phyloP scores from a whole-genome alignment of 2,329 filamentous ascomycete genomes.

The Rhynchosporium secalis region DNA sequence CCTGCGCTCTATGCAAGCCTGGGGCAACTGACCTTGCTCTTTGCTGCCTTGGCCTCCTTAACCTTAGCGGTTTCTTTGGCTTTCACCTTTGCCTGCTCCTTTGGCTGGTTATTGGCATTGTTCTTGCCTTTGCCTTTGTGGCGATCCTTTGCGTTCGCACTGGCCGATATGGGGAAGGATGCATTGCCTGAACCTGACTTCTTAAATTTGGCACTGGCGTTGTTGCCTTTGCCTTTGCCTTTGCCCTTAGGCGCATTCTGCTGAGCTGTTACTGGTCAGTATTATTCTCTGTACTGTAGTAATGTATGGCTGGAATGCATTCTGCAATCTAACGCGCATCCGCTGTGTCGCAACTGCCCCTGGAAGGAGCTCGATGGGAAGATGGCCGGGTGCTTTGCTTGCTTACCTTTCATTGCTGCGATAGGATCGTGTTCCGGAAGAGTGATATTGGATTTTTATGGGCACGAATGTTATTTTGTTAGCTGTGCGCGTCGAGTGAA shows the following conservation, averaged over 20 bases:
- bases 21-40: neutral
- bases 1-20: neutral
- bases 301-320: no score
- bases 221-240: conserved; percentile 3
- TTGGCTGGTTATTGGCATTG: neutral
- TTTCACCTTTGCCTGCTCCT: neutral
- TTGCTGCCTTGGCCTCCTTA: neutral
- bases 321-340: no score
- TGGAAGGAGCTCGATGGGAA: no score
- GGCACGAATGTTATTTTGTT: no score
- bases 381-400: no score
- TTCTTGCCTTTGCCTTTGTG: conserved; percentile 12
- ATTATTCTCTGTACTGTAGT: neutral
- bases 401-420: no score
- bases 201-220: neutral
- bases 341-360: no score
- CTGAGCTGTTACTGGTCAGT: neutral
- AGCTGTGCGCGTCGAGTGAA: no score
- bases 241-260: conserved; percentile 1
- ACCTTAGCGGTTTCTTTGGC: neutral
- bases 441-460: no score
- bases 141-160: conserved; percentile 3
- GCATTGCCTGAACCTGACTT: neutral
- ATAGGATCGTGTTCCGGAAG: no score
- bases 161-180: conserved; percentile 3